Evolutionary conservation across 495 filamentous ascomycete genomes (phyloP).

Genomic region (Penicillium robsamsonii): DNA sequence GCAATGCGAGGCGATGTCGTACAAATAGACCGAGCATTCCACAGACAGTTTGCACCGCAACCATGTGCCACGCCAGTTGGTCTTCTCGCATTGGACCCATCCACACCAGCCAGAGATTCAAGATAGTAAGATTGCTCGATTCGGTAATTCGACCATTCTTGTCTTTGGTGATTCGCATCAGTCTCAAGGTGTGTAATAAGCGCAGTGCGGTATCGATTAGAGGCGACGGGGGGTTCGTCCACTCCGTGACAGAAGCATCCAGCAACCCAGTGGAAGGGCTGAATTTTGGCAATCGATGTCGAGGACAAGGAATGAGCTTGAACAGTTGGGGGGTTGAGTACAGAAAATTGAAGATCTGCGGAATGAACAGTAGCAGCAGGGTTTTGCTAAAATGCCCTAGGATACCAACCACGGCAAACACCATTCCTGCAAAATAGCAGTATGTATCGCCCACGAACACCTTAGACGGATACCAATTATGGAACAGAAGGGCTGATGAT

Average conservation of each 20-base stretch:
- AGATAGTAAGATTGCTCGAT: slow-evolving; percentile 84
- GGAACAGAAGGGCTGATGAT: slow-evolving; percentile 76
- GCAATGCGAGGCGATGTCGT: slow-evolving; percentile 76
- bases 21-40: slow-evolving; percentile 82
- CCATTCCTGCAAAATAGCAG: slow-evolving; percentile 99
- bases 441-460: slow-evolving; percentile 99
- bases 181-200: slow-evolving; percentile 58
- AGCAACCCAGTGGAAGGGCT: slow-evolving; percentile 78
- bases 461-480: slow-evolving; percentile 95
- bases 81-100: slow-evolving; percentile 90
- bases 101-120: slow-evolving; percentile 97
- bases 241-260: slow-evolving; percentile 80
- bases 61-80: slow-evolving; percentile 70
- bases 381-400: slow-evolving; percentile 98
- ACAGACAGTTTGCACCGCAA: slow-evolving; percentile 66
- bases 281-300: slow-evolving; percentile 87
- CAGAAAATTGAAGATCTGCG: slow-evolving; percentile 94
- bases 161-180: slow-evolving; percentile 65
- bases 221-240: slow-evolving; percentile 64
- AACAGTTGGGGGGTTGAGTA: slow-evolving; percentile 93
- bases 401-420: slow-evolving; percentile 95
- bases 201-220: slow-evolving; percentile 60
- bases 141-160: slow-evolving; percentile 68
- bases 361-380: slow-evolving; percentile 82
- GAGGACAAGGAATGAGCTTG: slow-evolving; percentile 82